Percentiles rank a stretch among this genome's conserved stretches.
Conservation (phyloP, 1,284 basidiomycete genomes). For the Puccinia sorghi region DNA sequence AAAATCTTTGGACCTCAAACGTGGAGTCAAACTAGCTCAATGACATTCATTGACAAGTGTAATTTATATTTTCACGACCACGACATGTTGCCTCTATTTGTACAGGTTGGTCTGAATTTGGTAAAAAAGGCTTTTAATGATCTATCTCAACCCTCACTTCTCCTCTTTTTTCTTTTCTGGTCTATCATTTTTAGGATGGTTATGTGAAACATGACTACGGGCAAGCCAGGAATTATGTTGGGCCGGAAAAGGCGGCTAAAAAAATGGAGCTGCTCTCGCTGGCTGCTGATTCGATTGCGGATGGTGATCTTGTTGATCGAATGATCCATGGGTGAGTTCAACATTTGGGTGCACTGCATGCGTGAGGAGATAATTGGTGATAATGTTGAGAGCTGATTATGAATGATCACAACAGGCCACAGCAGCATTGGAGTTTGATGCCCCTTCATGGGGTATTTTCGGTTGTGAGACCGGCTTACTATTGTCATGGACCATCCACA, state of each 20-base stretch:
- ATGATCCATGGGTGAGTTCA: slow-evolving; percentile 81
- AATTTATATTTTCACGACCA: slow-evolving; percentile 97
- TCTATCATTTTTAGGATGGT: slow-evolving; percentile 69
- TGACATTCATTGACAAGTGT: slow-evolving; percentile 86
- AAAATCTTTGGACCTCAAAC: slow-evolving; percentile 86
- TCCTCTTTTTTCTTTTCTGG: not conserved
- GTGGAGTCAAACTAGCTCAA: slow-evolving; percentile 76
- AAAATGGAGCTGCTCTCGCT: slow-evolving; percentile 72
- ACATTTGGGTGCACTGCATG: not conserved
- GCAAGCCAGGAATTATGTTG: slow-evolving; percentile 62
- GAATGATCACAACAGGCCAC: slow-evolving; percentile 64
- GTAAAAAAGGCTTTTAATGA: slow-evolving; percentile 13
- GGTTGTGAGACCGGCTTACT: slow-evolving; percentile 78
- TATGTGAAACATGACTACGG: slow-evolving; percentile 81
- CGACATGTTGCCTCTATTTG: slow-evolving; percentile 87
- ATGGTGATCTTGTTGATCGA: slow-evolving; percentile 89
- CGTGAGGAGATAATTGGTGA: not conserved
- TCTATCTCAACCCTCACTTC: not conserved
- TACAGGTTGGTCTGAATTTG: slow-evolving; percentile 67
- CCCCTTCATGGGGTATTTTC: slow-evolving; percentile 89
- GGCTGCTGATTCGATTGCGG: slow-evolving; percentile 87
- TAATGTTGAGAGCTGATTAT: not conserved
- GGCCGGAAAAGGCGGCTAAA: slow-evolving; percentile 69
- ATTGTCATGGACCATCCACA: slow-evolving; percentile 68
- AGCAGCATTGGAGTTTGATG: slow-evolving; percentile 96